Conservation (phyloP, 768 basidiomycete genomes). For the Cyclocybe aegerita region DNA sequence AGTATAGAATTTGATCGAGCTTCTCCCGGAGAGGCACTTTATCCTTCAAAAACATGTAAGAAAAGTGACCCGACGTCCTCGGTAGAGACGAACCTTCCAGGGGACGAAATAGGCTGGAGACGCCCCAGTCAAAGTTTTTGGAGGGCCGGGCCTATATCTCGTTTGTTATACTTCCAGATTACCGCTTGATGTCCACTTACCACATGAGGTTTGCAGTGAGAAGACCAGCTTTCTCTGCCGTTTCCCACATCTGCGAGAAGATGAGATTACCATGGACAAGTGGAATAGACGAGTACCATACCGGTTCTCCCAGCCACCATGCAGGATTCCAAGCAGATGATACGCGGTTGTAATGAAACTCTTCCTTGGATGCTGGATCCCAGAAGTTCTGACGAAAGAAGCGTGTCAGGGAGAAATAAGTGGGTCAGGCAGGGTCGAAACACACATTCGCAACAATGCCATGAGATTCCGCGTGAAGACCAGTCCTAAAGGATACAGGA, state of each 20-base stretch:
- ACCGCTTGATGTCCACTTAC: constrained; percentile 38
- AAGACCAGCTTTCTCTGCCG: constrained; percentile 69
- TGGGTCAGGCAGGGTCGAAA: background rate
- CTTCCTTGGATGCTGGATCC: constrained; percentile 62
- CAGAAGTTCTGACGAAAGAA: constrained; percentile 68
- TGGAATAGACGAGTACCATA: constrained; percentile 24
- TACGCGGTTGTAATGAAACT: constrained; percentile 72
- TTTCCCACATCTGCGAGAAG: constrained; percentile 80
- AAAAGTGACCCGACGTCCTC: background rate
- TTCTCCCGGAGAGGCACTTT: constrained; percentile 67
- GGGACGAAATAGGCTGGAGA: constrained; percentile 77
- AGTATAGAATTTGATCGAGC: constrained; percentile 72
- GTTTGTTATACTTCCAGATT: background rate
- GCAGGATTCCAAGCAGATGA: constrained; percentile 61
- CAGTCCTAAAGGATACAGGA: constrained; percentile 59
- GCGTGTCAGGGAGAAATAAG: background rate
- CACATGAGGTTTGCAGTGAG: constrained; percentile 91
- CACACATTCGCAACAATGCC: constrained; percentile 88
- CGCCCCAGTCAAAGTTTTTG: constrained; percentile 61
- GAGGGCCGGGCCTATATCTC: constrained; percentile 74
- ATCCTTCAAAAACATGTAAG: constrained; percentile 35
- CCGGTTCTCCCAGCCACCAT: constrained; percentile 94
- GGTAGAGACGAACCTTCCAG: constrained; percentile 53
- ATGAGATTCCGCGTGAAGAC: constrained; percentile 85
- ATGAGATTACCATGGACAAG: background rate